Evolutionary conservation across 257 asterid genomes (phyloP).

Genomic region (Plantago ovata): DNA sequence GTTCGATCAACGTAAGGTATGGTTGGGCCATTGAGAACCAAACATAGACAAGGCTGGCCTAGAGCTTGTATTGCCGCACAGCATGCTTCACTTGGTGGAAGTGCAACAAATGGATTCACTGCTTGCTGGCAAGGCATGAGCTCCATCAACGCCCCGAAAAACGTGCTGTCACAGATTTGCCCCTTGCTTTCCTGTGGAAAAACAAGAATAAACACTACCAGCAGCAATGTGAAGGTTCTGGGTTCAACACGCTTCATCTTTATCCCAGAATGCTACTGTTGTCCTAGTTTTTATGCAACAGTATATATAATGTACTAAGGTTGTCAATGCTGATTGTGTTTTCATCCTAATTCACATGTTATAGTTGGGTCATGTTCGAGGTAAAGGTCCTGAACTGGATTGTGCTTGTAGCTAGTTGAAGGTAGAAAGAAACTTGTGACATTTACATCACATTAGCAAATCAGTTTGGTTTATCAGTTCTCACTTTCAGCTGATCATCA

Average conservation of each 20-base stretch:
- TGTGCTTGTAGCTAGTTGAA: too few species aligned
- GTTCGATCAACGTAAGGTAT: slow-evolving; percentile 77
- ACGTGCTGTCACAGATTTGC: slow-evolving; percentile 60
- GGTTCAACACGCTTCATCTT: slow-evolving; percentile 31
- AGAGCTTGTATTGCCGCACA: slow-evolving; percentile 80
- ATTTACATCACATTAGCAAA: too few species aligned
- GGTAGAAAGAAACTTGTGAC: too few species aligned
- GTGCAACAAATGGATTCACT: slow-evolving; percentile 63
- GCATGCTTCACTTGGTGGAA: slow-evolving; percentile 74
- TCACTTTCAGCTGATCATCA: too few species aligned
- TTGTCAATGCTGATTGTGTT: slow-evolving; percentile 30
- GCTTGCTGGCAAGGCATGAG: slow-evolving; percentile 88
- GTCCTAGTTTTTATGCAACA: not conserved
- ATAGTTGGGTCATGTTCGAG: slow-evolving; percentile 35
- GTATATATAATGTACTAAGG: slow-evolving; percentile 23
- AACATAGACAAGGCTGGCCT: slow-evolving; percentile 90
- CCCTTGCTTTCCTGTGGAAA: slow-evolving; percentile 32
- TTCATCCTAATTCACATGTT: slow-evolving; percentile 50
- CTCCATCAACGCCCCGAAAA: slow-evolving; percentile 79
- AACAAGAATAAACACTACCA: slow-evolving; percentile 27
- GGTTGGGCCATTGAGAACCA: slow-evolving; percentile 90
- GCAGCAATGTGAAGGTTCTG: slow-evolving; percentile 16
- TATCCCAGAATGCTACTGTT: not conserved
- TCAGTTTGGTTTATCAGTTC: too few species aligned
- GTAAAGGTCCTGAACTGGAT: not conserved